A percentile compares a stretch with the other conserved stretches of the same genome.
These are phyloP conservation scores for Teratosphaeria epicoccoides DNA, from an alignment of 2,329 filamentous ascomycete genomes.

Conservation along the genomic window DNA sequence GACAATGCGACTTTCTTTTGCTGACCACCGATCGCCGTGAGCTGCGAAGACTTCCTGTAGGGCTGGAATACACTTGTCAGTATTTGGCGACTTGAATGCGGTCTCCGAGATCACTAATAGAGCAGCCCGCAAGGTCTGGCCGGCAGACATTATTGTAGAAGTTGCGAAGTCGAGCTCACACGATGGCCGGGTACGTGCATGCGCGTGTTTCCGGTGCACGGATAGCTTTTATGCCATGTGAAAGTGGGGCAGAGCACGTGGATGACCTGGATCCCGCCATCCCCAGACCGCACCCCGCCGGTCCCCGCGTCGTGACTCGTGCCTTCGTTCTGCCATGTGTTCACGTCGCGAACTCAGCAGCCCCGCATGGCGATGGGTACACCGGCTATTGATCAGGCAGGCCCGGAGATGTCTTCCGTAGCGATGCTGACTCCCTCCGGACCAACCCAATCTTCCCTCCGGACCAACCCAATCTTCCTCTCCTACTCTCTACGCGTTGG, in stretches of 20 bases:
- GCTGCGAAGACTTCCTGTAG: slow-evolving; percentile 58
- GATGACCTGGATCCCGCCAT: no score
- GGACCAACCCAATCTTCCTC: no score
- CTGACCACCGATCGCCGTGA: slow-evolving; percentile 61
- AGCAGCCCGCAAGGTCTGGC: slow-evolving; percentile 51
- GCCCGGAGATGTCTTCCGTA: not conserved
- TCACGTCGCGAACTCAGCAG: not conserved
- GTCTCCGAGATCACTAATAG: slow-evolving; percentile 89
- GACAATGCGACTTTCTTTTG: slow-evolving; percentile 62
- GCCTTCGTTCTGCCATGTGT: not conserved
- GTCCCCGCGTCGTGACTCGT: no score
- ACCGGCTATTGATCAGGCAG: not conserved
- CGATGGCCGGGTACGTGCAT: not conserved
- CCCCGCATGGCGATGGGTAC: not conserved
- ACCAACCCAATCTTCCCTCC: no score
- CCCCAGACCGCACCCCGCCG: no score
- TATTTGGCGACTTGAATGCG: slow-evolving; percentile 64
- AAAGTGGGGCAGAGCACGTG: no score
- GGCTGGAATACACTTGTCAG: slow-evolving; percentile 60
- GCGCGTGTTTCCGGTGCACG: not conserved
- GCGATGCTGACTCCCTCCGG: no score
- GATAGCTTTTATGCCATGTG: not conserved
- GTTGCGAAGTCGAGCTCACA: not conserved
- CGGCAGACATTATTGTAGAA: not conserved
- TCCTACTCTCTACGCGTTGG: no score